phyloP scores from a whole-genome alignment of 2,329 filamentous ascomycete genomes.

The Claviceps fusiformis region DNA sequence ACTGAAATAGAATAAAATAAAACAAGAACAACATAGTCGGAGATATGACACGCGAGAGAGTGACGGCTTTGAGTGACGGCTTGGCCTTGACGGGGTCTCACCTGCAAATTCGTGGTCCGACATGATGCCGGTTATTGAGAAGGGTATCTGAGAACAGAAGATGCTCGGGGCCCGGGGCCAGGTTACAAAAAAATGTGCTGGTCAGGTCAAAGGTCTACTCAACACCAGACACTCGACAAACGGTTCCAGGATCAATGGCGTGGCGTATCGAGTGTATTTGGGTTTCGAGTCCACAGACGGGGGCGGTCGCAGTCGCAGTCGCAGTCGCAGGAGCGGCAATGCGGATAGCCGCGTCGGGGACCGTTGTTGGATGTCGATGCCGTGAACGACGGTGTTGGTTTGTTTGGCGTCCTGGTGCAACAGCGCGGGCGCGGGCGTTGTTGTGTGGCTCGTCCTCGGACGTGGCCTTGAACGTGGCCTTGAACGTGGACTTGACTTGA shows the following conservation, averaged over 20 bases:
- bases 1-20: too few relatives aligned
- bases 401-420: not conserved
- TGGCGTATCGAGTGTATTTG: not conserved
- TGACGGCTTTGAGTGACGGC: not conserved
- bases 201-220: too few relatives aligned
- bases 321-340: not conserved
- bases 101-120: conserved; percentile 54
- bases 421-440: too few relatives aligned
- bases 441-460: too few relatives aligned
- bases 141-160: not conserved
- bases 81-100: conserved; percentile 20
- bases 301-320: not conserved
- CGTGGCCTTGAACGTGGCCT: too few relatives aligned
- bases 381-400: not conserved
- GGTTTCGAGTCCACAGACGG: too few relatives aligned
- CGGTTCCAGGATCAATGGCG: too few relatives aligned
- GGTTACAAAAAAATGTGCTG: too few relatives aligned
- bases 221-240: not conserved
- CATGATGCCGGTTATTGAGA: conserved; percentile 27
- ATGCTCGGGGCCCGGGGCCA: not conserved
- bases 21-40: too few relatives aligned
- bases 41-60: not conserved
- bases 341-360: not conserved
- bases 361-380: not conserved
- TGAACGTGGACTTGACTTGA: too few relatives aligned